Evolutionary conservation across 2,329 filamentous ascomycete genomes (phyloP), one percentile per base, ranked within the genome.

Genomic region (Sclerotinia trifoliorum): DNA sequence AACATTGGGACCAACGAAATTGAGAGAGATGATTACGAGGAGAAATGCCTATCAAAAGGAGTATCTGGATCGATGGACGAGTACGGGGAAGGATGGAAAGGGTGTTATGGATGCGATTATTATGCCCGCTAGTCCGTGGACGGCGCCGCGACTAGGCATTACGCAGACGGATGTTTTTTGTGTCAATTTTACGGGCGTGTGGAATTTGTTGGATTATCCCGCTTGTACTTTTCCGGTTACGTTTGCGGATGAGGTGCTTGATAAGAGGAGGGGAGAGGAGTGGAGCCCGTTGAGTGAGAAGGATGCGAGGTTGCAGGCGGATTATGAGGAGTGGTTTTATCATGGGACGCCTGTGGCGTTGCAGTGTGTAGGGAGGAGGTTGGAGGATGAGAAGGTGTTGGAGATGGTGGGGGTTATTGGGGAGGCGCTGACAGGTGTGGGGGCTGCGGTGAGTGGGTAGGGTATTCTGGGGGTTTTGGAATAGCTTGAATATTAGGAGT

Each of bases 141-240:
- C 78, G 1, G 78, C 78, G 1, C 77, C 78, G 1, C 74, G 78
- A 15, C 60, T 77, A 42, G 77, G 76, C 0, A 35, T 76, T 5
- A 76, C 73, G 5, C 74, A 76, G 61, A 68, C 51, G 32, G 66
- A 65, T 4, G 29, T 73, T 8, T 76, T 75, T 32, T 73, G 71
- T 70, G 76, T 77, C 1, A 75, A 74, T 48, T 77, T 72, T 63
- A 78, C 76, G 1, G 75, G 74, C 0, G 71, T 76, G 15, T 77
- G 71, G 26, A 78, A 77, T 71, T 26, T 78, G 21, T 65, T 78
- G n/a, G 77, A 75, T 76, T 75, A 78, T 56, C 75, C 73, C 21
- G 71, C 70, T 11, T 77, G 80, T 15, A 80, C 80, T 1, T 77
- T 83, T 7, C 82, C 82, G 0, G 80, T 83, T 3, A 81, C 80